A percentile compares a stretch with the other conserved stretches of the same genome.
Evolutionary conservation across 1,284 basidiomycete genomes (phyloP).

Genomic region (Coniferiporia sulphurascens): DNA sequence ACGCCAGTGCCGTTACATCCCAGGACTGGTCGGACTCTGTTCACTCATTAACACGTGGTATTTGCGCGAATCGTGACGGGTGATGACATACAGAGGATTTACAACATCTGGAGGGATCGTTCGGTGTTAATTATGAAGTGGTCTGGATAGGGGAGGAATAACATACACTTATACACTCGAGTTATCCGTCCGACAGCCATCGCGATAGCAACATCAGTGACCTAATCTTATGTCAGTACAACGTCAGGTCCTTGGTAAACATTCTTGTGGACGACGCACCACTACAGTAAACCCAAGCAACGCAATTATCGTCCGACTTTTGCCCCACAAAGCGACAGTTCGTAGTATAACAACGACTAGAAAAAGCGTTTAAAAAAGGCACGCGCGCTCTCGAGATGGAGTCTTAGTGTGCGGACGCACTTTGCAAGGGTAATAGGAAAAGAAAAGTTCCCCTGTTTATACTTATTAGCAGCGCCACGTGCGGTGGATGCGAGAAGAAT

Average conservation of each 20-base stretch:
- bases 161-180: too few species aligned
- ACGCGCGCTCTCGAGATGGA: too few species aligned
- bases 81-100: not conserved
- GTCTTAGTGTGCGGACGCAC: too few species aligned
- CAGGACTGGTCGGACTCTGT: slow-evolving; percentile 1
- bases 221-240: too few species aligned
- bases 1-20: slow-evolving; percentile 1
- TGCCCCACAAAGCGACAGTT: slow-evolving; percentile 3
- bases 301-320: not conserved
- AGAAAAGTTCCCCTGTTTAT: not conserved
- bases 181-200: too few species aligned
- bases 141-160: too few species aligned
- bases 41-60: not conserved
- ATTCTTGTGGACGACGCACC: not conserved
- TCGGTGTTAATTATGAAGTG: too few species aligned
- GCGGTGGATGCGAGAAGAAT: not conserved
- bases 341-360: slow-evolving; percentile 9
- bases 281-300: not conserved
- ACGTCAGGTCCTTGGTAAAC: not conserved
- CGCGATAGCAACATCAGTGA: too few species aligned
- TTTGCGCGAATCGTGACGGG: too few species aligned
- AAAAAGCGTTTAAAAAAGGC: not conserved
- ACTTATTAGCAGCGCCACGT: not conserved
- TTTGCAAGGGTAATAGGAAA: slow-evolving; percentile 10
- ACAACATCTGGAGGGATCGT: too few species aligned